Evolutionary conservation across 169 alveolate genomes (phyloP).

Genomic region (Eimeria maxima): DNA sequence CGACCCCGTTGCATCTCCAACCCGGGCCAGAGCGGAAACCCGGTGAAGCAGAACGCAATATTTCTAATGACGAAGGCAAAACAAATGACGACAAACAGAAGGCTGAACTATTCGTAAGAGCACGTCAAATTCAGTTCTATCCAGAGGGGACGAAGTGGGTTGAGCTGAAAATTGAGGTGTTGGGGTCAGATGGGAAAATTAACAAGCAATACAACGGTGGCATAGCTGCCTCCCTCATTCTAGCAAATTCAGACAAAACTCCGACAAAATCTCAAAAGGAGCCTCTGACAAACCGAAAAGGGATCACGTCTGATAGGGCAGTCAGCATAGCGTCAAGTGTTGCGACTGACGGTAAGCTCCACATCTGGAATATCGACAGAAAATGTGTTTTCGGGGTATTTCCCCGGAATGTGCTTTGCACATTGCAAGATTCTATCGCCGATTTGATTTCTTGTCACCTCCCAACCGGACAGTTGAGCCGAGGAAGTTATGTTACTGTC

Average conservation of each 20-base stretch:
- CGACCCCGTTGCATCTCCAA: neutral
- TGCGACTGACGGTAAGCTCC: slow-evolving; percentile 39
- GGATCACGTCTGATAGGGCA: neutral
- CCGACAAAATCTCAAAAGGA: neutral
- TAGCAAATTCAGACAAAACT: neutral
- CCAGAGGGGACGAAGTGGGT: slow-evolving; percentile 55
- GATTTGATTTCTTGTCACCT: neutral
- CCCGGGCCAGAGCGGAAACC: neutral
- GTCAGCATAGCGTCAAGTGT: slow-evolving; percentile 40
- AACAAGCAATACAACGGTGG: slow-evolving; percentile 44
- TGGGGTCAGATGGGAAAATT: slow-evolving; percentile 48
- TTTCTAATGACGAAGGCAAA: slow-evolving; percentile 16
- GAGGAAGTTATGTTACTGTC: neutral
- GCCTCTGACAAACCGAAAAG: neutral
- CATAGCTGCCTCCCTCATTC: slow-evolving; percentile 64
- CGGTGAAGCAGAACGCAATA: neutral
- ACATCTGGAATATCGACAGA: neutral
- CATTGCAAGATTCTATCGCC: neutral
- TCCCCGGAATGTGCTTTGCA: neutral
- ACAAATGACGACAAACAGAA: neutral
- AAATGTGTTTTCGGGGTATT: neutral
- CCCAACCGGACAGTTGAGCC: neutral
- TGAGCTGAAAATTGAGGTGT: slow-evolving; percentile 49
- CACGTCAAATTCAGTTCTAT: neutral
- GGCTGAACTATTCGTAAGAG: neutral